Base-by-base conservation (phyloP, 345 rosid species). In the Dimocarpus longan region DNA sequence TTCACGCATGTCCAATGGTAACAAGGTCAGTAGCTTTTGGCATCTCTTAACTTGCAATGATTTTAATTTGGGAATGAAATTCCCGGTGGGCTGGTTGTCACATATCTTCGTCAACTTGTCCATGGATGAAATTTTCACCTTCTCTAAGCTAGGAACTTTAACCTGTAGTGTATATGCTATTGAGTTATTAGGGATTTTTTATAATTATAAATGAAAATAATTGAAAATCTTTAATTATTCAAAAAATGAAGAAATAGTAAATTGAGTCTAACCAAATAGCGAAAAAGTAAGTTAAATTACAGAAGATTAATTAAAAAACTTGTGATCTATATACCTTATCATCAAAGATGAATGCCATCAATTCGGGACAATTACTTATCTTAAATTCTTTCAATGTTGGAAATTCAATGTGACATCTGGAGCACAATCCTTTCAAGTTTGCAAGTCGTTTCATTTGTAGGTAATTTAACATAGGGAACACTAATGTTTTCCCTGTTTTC, bases 71-170 rank as follows among this genome's bases (percentile, higher is more conserved):
- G 48, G 5, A 19, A 76, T 57, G 1, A 78, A 76, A 42, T 10
- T 68, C 3, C 3, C 54, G 4, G 8, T 59, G 3, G 73, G 60
- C 19, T 73, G 69, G 13, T 52, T 22, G 16, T 73, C 57, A 75
- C 78, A 78, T 48, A 50, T 39, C 22, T 4, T 78, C 68, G 64
- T 40, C 39, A 80, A 39, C 11, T 24, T 37, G 26, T 50, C 26
- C 66, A 82, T 46, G 3, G n/a, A 8, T 1, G 0, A 0, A 4
- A 82, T 59, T 4, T 1, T 10, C 63, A 82, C 0, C 6, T 65
- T 11, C 71, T 70, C 57, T 67, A 79, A 66, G 52, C 40, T 64
- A 11, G 85, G 78, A 37, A 76, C 66, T 37, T 13, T 40, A 44
- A 82, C 80, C 62, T 79, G 77, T 66, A 52, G 43, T 60, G 3